Conservation (phyloP, 768 basidiomycete genomes). For the Lepiota brunneoincarnata region DNA sequence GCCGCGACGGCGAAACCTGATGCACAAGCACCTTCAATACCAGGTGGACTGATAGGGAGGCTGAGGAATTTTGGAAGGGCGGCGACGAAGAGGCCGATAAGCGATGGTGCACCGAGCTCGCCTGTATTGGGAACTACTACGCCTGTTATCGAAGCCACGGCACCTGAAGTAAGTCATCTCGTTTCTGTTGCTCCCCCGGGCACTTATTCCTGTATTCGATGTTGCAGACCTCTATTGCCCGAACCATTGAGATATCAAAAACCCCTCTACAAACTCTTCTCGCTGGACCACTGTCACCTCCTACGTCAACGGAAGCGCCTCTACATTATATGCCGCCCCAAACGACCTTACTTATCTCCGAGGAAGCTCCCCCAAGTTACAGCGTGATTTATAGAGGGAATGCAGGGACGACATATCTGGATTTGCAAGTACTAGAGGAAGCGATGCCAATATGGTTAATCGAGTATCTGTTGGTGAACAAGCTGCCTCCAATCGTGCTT, state of each 20-base stretch:
- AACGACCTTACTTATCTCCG: conserved; percentile 73
- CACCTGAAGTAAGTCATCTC: conserved; percentile 24
- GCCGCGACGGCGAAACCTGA: background rate
- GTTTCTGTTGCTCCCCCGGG: background rate
- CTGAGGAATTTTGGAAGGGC: conserved; percentile 73
- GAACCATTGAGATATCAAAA: conserved; percentile 29
- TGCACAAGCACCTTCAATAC: conserved; percentile 45
- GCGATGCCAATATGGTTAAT: conserved; percentile 85
- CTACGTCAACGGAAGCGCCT: conserved; percentile 72
- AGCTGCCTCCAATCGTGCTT: conserved; percentile 45
- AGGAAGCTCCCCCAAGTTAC: conserved; percentile 77
- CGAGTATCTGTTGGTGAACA: conserved; percentile 79
- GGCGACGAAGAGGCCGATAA: conserved; percentile 35
- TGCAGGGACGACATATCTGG: conserved; percentile 48
- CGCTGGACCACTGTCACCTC: conserved; percentile 58
- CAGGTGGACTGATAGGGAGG: conserved; percentile 74
- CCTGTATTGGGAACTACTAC: conserved; percentile 22
- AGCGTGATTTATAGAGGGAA: conserved; percentile 73
- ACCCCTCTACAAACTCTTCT: conserved; percentile 56
- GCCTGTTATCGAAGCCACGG: conserved; percentile 20
- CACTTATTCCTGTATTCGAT: background rate
- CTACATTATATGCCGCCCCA: conserved; percentile 53
- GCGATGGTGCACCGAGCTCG: conserved; percentile 26
- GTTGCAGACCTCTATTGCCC: conserved; percentile 14
- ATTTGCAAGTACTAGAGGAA: conserved; percentile 57